These are phyloP conservation scores for Tardiomyces digboiensis DNA, from an alignment of 1,139 yeast genomes.

Conservation along the genomic window DNA sequence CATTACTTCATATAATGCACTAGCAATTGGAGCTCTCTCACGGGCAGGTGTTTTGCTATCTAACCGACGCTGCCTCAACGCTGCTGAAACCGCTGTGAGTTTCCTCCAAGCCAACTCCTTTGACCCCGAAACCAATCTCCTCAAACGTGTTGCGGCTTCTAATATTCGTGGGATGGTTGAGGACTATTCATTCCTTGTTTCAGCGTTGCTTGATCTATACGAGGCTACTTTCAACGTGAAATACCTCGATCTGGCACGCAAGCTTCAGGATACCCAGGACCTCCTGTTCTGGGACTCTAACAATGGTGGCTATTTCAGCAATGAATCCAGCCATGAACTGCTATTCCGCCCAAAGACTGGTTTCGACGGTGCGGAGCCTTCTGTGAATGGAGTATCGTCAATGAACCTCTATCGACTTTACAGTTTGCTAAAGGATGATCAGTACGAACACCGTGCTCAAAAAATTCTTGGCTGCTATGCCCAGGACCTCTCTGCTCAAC, in stretches of 20 bases:
- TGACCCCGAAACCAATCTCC: slow-evolving; percentile 6
- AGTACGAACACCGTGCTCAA: slow-evolving; percentile 17
- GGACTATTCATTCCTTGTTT: slow-evolving; percentile 28
- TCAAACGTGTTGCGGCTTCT: slow-evolving; percentile 4
- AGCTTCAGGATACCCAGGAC: slow-evolving; percentile 25
- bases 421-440: slow-evolving; percentile 16
- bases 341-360: slow-evolving; percentile 28
- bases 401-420: slow-evolving; percentile 23
- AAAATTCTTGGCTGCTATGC: slow-evolving; percentile 21
- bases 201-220: slow-evolving; percentile 28
- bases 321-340: slow-evolving; percentile 11
- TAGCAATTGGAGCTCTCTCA: slow-evolving; percentile 28
- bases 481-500: slow-evolving; percentile 24
- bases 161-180: slow-evolving; percentile 24
- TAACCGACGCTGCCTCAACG: slow-evolving; percentile 14
- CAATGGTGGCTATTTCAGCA: slow-evolving; percentile 25
- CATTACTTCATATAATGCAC: slow-evolving; percentile 30
- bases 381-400: slow-evolving; percentile 28
- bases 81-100: slow-evolving; percentile 21
- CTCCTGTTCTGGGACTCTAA: slow-evolving; percentile 25
- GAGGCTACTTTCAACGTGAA: slow-evolving; percentile 22
- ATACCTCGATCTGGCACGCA: slow-evolving; percentile 24
- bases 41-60: slow-evolving; percentile 16
- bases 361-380: slow-evolving; percentile 31
- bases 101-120: slow-evolving; percentile 17